phyloP scores from a whole-genome alignment of 164 flowering plant species.

The Magnolia officinalis region DNA sequence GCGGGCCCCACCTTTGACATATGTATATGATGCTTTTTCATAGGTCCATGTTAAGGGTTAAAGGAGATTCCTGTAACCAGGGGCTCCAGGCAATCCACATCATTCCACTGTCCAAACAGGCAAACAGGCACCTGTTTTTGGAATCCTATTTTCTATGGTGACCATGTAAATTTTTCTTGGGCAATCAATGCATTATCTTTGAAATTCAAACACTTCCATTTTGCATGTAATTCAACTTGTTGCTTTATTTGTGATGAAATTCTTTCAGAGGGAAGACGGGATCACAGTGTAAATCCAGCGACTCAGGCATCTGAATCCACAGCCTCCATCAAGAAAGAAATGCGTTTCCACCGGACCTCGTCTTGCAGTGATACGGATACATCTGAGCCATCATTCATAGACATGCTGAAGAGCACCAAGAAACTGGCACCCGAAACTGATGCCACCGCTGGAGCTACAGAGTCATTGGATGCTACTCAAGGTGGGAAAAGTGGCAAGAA shows the following conservation, averaged over 20 bases:
- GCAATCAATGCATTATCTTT: no score
- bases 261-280: constrained; percentile 6
- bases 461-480: constrained; percentile 36
- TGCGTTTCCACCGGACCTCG: constrained; percentile 48
- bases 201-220: not conserved
- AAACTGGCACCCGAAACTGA: constrained; percentile 32
- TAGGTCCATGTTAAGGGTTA: no score
- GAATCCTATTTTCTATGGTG: no score
- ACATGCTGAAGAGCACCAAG: constrained; percentile 68
- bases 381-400: constrained; percentile 70
- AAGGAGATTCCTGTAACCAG: no score
- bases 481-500: constrained; percentile 52
- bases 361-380: constrained; percentile 50
- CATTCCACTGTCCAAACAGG: no score
- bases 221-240: not conserved
- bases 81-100: no score
- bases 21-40: no score
- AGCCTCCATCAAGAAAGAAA: constrained; percentile 44
- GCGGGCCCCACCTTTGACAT: no score
- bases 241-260: not conserved
- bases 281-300: constrained; percentile 8
- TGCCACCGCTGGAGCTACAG: constrained; percentile 22
- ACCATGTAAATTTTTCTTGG: no score
- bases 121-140: no score
- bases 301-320: constrained; percentile 19